Evolutionary conservation across 169 alveolate species (phyloP).

Genomic region (Amoebophrya sp.): DNA sequence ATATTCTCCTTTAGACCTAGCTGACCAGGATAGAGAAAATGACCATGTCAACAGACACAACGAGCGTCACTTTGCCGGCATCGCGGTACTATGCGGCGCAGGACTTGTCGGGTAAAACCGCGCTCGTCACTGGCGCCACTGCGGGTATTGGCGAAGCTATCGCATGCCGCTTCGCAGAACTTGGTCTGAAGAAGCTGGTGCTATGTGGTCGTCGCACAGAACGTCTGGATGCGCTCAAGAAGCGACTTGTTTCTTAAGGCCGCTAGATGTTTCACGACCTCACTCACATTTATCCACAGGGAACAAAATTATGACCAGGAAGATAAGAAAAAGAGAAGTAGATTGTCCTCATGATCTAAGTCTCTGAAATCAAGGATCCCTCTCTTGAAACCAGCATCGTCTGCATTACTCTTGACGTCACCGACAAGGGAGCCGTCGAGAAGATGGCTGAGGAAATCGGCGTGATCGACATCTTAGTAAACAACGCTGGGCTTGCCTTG

Average conservation of each 20-base stretch:
- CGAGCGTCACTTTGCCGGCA: neutral
- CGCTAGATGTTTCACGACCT: too few relatives aligned
- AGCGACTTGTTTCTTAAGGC: neutral
- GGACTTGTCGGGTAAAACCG: neutral
- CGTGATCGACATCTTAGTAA: neutral
- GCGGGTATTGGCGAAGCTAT: constrained; percentile 6
- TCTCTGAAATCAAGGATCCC: too few relatives aligned
- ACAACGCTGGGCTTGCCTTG: constrained; percentile 2
- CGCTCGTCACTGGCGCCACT: neutral
- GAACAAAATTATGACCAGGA: too few relatives aligned
- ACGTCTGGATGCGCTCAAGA: neutral
- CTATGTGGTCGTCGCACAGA: neutral
- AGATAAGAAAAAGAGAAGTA: too few relatives aligned
- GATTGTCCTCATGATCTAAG: too few relatives aligned
- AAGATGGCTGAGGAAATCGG: neutral
- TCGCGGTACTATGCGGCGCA: neutral
- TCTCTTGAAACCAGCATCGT: too few relatives aligned
- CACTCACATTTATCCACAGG: too few relatives aligned
- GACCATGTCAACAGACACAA: too few relatives aligned
- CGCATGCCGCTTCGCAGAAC: neutral
- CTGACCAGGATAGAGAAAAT: too few relatives aligned
- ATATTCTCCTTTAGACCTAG: too few relatives aligned
- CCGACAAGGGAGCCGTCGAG: neutral
- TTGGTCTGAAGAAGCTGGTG: neutral
- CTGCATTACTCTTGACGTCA: neutral